phyloP scores from a whole-genome alignment of 2,329 filamentous ascomycete species.

The Pseudocercospora pini-densiflorae region DNA sequence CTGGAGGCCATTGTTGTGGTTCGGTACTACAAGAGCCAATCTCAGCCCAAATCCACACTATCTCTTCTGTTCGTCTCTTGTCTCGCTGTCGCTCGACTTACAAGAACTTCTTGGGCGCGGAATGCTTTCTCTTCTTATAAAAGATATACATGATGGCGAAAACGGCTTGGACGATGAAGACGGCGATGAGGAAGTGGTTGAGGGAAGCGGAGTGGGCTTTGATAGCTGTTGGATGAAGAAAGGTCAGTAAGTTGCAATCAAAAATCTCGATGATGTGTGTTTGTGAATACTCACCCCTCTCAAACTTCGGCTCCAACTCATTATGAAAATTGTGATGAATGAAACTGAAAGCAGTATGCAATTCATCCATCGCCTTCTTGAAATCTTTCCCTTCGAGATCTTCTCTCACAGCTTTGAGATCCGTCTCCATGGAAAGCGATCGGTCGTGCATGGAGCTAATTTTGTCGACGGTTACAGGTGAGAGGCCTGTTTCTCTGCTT shows the following conservation, averaged over 20 bases:
- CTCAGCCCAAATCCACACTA: neutral
- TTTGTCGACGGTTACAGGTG: constrained; percentile 27
- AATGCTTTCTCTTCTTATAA: constrained; percentile 79
- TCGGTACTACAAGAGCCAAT: neutral
- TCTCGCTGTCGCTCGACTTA: constrained; percentile 46
- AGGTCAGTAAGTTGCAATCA: constrained; percentile 3
- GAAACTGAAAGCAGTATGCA: constrained; percentile 56
- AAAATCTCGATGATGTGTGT: neutral
- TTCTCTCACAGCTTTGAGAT: constrained; percentile 55
- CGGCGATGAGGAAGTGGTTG: constrained; percentile 68
- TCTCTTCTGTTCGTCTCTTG: neutral
- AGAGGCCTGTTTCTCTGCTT: constrained; percentile 39
- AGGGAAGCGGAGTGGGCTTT: constrained; percentile 57
- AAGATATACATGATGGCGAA: constrained; percentile 70
- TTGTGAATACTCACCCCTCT: constrained; percentile 1
- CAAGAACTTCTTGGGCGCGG: constrained; percentile 89
- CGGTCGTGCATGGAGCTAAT: constrained; percentile 26
- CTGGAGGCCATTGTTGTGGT: constrained; percentile 8
- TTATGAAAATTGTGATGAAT: constrained; percentile 54
- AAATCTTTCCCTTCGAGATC: constrained; percentile 64
- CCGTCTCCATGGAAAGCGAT: constrained; percentile 52
- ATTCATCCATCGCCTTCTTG: constrained; percentile 56
- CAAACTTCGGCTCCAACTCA: constrained; percentile 51
- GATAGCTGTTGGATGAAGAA: constrained; percentile 15
- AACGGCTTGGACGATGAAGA: constrained; percentile 75